A percentile compares a stretch with the other conserved stretches of the same genome.
Conservation (phyloP, 805 yeast genomes). For the Candida piceae region DNA sequence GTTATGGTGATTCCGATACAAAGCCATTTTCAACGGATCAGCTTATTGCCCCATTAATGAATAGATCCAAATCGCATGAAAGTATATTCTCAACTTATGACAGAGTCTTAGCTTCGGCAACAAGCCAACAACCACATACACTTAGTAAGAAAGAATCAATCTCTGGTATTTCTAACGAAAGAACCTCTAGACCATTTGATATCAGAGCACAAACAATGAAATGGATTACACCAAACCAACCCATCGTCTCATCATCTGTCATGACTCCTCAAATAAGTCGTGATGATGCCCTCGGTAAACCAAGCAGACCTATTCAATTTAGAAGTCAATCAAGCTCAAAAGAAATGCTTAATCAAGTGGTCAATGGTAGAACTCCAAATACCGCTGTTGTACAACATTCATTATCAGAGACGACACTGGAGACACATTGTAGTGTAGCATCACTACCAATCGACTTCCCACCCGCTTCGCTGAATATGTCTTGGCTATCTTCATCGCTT, state of each 20-base stretch:
- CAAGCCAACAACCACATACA: too few relatives aligned
- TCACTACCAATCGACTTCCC: neutral
- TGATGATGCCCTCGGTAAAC: conserved; percentile 2
- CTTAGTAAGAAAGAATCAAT: too few relatives aligned
- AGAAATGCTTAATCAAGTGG: conserved; percentile 12
- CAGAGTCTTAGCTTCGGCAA: neutral
- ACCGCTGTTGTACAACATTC: neutral
- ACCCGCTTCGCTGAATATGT: neutral
- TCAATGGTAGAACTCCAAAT: neutral
- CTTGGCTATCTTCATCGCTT: conserved; percentile 7
- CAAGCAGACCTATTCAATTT: neutral
- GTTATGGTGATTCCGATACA: conserved; percentile 22
- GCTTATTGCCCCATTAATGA: conserved; percentile 8
- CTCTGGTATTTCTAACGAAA: too few relatives aligned
- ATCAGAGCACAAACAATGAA: conserved; percentile 27
- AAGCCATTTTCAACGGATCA: conserved; percentile 16
- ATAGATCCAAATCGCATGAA: conserved; percentile 25
- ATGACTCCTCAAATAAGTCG: neutral
- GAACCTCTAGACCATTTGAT: too few relatives aligned
- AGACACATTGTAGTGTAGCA: neutral
- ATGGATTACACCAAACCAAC: conserved; percentile 26
- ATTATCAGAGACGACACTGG: neutral
- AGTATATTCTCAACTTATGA: conserved; percentile 21
- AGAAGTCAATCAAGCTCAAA: conserved; percentile 5
- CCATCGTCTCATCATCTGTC: conserved; percentile 18